These are phyloP conservation scores for Cercospora sp. DNA, from an alignment of 2,329 filamentous ascomycete genomes.

Conservation along the genomic window DNA sequence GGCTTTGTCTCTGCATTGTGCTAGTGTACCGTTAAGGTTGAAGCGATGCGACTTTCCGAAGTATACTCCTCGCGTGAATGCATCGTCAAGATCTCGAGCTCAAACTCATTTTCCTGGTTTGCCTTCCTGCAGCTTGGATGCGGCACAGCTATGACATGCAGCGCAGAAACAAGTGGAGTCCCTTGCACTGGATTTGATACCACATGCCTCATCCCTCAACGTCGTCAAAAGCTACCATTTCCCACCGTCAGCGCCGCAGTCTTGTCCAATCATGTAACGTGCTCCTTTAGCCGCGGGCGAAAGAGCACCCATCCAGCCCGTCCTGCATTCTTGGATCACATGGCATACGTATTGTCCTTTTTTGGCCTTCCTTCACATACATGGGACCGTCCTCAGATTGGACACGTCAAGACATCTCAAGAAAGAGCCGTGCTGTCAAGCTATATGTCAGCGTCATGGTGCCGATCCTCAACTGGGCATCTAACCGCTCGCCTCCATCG, in stretches of 20 bases:
- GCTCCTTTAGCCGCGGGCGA: not conserved
- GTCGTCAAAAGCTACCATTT: not conserved
- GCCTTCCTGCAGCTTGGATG: not conserved
- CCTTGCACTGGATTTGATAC: not conserved
- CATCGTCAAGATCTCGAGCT: not conserved
- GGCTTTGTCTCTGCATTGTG: not conserved
- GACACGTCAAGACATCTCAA: not conserved
- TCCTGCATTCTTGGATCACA: not conserved
- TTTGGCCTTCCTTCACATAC: not conserved
- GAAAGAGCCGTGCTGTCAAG: not conserved
- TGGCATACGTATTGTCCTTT: not conserved
- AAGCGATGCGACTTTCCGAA: not conserved
- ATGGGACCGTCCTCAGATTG: not conserved
- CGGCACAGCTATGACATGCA: not conserved
- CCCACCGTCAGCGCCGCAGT: not conserved
- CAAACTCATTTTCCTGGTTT: not conserved
- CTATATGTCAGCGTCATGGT: not conserved
- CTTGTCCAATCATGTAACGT: not conserved
- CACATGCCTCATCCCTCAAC: not conserved
- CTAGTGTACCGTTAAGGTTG: not conserved
- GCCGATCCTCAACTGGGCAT: not conserved
- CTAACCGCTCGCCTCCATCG: not conserved
- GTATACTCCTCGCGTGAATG: not conserved
- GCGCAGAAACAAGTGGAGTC: not conserved
- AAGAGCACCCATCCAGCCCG: not conserved